These are phyloP conservation scores for Capsella bursapastoris DNA, from an alignment of 345 rosid species.

Conservation along the genomic window DNA sequence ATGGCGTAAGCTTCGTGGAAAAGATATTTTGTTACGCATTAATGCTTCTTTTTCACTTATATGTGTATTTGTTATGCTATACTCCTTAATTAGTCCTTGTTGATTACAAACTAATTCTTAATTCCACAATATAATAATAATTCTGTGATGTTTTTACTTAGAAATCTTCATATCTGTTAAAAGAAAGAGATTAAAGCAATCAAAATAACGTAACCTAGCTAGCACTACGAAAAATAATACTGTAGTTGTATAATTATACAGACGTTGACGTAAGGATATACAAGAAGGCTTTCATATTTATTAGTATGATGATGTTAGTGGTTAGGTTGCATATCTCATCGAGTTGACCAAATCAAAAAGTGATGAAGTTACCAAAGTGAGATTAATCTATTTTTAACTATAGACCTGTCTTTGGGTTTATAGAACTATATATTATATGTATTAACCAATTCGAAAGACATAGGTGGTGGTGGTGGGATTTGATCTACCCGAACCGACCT, in stretches of 20 bases:
- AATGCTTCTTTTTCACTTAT: background rate
- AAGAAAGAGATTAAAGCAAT: background rate
- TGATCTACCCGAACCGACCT: constrained; percentile 31
- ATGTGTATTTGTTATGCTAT: too few species aligned
- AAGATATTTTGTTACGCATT: constrained; percentile 4
- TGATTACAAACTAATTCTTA: too few species aligned
- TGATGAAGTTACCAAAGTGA: background rate
- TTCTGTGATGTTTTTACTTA: background rate
- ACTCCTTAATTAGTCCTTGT: too few species aligned
- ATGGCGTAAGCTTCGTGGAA: constrained; percentile 14
- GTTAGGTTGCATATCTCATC: constrained; percentile 18
- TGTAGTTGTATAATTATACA: background rate
- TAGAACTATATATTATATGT: too few species aligned
- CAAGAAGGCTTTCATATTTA: background rate
- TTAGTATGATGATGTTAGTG: background rate
- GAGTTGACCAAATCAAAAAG: constrained; percentile 3
- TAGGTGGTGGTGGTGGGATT: background rate
- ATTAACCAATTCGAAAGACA: background rate
- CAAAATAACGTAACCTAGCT: background rate
- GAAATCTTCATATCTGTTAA: background rate
- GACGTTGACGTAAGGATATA: constrained; percentile 1
- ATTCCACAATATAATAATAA: background rate
- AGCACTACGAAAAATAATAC: background rate
- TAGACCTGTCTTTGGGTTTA: background rate
- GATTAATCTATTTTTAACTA: background rate